phyloP scores from a whole-genome alignment of 1,284 basidiomycete genomes.

The Cutaneotrichosporon sp. region DNA sequence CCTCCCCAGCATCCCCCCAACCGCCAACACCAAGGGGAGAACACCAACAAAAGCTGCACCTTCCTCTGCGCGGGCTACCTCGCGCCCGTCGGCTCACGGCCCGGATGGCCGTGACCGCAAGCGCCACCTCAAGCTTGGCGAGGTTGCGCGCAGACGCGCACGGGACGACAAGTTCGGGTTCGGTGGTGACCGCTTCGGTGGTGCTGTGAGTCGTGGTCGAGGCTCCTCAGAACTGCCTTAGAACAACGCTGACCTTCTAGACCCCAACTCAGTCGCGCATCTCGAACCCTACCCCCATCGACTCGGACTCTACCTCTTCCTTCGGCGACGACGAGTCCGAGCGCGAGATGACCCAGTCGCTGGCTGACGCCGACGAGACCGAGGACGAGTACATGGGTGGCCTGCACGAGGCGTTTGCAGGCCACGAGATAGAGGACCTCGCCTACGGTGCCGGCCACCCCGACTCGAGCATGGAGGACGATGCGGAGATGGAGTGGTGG shows the following conservation, averaged over 20 bases:
- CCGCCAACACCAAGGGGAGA: constrained; percentile 15
- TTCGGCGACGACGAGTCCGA: constrained; percentile 50
- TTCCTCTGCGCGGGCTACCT: constrained; percentile 3
- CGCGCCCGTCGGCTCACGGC: constrained; percentile 28
- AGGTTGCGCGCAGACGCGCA: constrained; percentile 40
- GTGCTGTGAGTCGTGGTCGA: constrained; percentile 20
- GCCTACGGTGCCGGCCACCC: constrained; percentile 43
- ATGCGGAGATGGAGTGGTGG: constrained; percentile 31
- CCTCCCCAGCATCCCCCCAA: constrained; percentile 4
- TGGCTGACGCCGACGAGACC: constrained; percentile 20
- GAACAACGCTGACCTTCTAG: constrained; percentile 5
- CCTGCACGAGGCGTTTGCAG: constrained; percentile 44
- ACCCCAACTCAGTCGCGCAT: constrained; percentile 24
- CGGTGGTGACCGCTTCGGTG: constrained; percentile 28
- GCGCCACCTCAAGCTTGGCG: constrained; percentile 40
- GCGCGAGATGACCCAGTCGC: constrained; percentile 23
- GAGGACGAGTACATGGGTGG: constrained; percentile 40
- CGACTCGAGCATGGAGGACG: constrained; percentile 34
- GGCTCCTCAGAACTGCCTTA: not conserved
- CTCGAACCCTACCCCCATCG: constrained; percentile 13
- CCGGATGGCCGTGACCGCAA: constrained; percentile 43
- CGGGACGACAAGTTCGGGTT: constrained; percentile 47
- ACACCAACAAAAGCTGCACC: constrained; percentile 14
- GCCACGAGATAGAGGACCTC: constrained; percentile 51
- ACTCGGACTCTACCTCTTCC: constrained; percentile 43